phyloP scores from a whole-genome alignment of 306 rosid genomes.

The Gillenia trifoliata region DNA sequence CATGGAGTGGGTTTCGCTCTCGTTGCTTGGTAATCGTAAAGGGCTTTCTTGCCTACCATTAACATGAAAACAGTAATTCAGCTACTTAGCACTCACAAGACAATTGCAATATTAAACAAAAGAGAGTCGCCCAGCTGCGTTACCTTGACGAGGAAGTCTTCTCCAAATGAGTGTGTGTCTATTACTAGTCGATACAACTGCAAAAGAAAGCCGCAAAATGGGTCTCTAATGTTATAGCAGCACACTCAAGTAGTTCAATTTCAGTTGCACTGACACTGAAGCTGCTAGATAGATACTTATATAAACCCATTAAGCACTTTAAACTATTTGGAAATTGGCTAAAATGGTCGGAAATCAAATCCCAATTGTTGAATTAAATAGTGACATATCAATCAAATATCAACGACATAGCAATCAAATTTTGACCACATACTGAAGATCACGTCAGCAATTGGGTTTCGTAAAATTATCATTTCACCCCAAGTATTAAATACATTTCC shows the following conservation, averaged over 20 bases:
- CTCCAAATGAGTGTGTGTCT: slow-evolving; percentile 75
- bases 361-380: too few relatives aligned
- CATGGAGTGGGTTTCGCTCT: too few relatives aligned
- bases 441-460: too few relatives aligned
- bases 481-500: too few relatives aligned
- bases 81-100: slow-evolving; percentile 8
- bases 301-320: too few relatives aligned
- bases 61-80: slow-evolving; percentile 20
- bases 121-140: neutral
- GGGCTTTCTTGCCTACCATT: slow-evolving; percentile 75
- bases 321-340: too few relatives aligned
- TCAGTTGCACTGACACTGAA: slow-evolving; percentile 9
- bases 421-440: too few relatives aligned
- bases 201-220: slow-evolving; percentile 26
- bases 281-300: neutral
- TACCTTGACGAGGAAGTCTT: slow-evolving; percentile 77
- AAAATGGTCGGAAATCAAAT: too few relatives aligned
- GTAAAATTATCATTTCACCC: too few relatives aligned
- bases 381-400: too few relatives aligned
- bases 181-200: slow-evolving; percentile 43
- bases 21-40: slow-evolving; percentile 94
- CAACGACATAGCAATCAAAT: too few relatives aligned
- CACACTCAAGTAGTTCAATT: slow-evolving; percentile 42
- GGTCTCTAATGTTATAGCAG: neutral
- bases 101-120: slow-evolving; percentile 7